Evolutionary conservation across 169 alveolate genomes (phyloP).

Genomic region (Babesia microti): DNA sequence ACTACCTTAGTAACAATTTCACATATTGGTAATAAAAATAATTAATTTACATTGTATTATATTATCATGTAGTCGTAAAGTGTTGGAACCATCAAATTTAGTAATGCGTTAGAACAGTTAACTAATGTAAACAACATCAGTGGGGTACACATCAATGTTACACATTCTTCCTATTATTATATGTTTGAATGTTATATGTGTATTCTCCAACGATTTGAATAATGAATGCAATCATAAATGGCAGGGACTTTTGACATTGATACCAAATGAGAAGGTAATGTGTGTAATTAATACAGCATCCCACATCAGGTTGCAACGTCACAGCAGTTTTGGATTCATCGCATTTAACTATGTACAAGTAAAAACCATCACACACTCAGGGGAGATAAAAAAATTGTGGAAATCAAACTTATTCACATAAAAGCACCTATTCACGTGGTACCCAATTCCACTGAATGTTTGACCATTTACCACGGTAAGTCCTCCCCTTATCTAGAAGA

Average conservation of each 20-base stretch:
- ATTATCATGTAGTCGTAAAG: too few species aligned
- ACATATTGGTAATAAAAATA: too few species aligned
- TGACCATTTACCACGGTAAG: slow-evolving; percentile 9
- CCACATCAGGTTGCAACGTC: background rate
- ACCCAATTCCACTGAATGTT: slow-evolving; percentile 28
- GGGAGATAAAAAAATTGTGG: slow-evolving; percentile 29
- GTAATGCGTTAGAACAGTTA: too few species aligned
- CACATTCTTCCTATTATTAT: too few species aligned
- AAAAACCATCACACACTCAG: slow-evolving; percentile 4
- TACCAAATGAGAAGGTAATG: slow-evolving; percentile 3
- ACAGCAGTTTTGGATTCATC: slow-evolving; percentile 8
- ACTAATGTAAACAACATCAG: too few species aligned
- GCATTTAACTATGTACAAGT: background rate
- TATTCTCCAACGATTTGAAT: slow-evolving; percentile 5
- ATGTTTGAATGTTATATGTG: background rate
- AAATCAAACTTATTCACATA: slow-evolving; percentile 4
- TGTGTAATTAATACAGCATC: background rate
- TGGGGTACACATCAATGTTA: too few species aligned
- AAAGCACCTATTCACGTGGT: slow-evolving; percentile 26
- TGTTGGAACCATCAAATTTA: too few species aligned
- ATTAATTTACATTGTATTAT: too few species aligned
- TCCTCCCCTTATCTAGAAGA: background rate
- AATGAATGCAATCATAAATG: slow-evolving; percentile 10
- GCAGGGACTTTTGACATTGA: background rate
- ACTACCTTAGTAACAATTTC: too few species aligned